Percentiles rank a stretch among this genome's conserved stretches.
phyloP scores from a whole-genome alignment of 305 asterid genomes.

The Solanum chacoense region DNA sequence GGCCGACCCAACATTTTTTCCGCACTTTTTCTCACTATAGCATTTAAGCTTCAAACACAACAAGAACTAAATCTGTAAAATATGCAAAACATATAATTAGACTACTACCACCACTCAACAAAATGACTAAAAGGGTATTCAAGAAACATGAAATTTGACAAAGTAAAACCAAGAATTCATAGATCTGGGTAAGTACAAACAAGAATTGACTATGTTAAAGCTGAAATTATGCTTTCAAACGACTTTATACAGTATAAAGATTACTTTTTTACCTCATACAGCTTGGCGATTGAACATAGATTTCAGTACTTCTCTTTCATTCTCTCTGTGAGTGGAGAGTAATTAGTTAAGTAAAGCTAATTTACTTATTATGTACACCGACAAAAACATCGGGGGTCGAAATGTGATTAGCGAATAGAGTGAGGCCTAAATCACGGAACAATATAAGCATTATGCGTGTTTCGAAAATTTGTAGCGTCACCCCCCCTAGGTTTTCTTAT shows the following conservation, averaged over 20 bases:
- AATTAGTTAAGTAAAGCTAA: background rate
- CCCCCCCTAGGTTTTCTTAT: background rate
- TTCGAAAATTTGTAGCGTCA: background rate
- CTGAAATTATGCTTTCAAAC: background rate
- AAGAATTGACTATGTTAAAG: background rate
- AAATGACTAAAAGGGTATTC: background rate
- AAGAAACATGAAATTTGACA: background rate
- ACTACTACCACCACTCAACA: background rate
- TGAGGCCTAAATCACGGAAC: background rate
- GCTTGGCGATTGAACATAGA: background rate
- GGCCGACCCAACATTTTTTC: constrained; percentile 50
- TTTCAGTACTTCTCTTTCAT: background rate
- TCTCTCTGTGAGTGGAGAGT: background rate
- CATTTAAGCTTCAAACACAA: background rate
- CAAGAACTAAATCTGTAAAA: background rate
- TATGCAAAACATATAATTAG: background rate
- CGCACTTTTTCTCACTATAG: background rate
- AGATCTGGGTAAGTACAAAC: background rate
- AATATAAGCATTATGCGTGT: background rate
- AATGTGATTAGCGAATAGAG: background rate
- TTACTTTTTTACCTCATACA: background rate
- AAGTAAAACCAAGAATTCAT: background rate
- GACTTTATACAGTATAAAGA: background rate
- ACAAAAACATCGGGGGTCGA: background rate
- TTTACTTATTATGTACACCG: background rate